phyloP scores from a whole-genome alignment of 805 yeast species.

The Cyberlindnera subsufficiens region DNA sequence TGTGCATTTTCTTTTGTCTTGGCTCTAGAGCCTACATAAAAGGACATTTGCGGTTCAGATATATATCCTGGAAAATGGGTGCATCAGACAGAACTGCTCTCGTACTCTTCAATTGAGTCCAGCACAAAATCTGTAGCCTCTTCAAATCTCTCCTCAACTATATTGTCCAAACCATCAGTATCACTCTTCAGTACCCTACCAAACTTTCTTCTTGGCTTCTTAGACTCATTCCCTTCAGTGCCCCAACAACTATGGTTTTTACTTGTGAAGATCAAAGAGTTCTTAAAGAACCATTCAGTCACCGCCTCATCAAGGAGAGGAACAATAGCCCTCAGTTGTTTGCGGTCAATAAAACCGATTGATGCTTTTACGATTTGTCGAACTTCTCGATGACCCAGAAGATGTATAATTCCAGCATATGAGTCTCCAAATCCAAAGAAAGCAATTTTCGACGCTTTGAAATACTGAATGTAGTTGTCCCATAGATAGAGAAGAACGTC shows the following conservation, averaged over 20 bases:
- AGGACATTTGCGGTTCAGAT: too few relatives aligned
- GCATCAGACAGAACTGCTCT: conserved; percentile 27
- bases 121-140: conserved; percentile 81
- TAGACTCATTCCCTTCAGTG: conserved; percentile 37
- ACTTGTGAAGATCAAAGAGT: conserved; percentile 78
- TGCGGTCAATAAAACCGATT: conserved; percentile 62
- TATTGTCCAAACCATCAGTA: conserved; percentile 66
- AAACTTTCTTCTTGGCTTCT: conserved; percentile 82
- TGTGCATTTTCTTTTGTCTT: too few relatives aligned
- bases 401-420: conserved; percentile 78
- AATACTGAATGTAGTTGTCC: conserved; percentile 85
- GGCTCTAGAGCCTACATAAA: too few relatives aligned
- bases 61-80: too few relatives aligned
- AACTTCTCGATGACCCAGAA: conserved; percentile 75
- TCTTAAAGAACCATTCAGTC: conserved; percentile 86
- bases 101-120: conserved; percentile 70
- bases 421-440: conserved; percentile 90
- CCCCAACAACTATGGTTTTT: conserved; percentile 80
- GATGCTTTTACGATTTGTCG: conserved; percentile 65
- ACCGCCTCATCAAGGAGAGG: conserved; percentile 86
- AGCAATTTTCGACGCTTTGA: conserved; percentile 62
- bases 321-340: conserved; percentile 69
- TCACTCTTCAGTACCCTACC: conserved; percentile 82
- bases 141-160: conserved; percentile 74
- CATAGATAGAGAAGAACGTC: conserved; percentile 75